These are phyloP conservation scores for Emiliania huxleyi DNA, from an alignment of 78 protist genomes.

Conservation along the genomic window DNA sequence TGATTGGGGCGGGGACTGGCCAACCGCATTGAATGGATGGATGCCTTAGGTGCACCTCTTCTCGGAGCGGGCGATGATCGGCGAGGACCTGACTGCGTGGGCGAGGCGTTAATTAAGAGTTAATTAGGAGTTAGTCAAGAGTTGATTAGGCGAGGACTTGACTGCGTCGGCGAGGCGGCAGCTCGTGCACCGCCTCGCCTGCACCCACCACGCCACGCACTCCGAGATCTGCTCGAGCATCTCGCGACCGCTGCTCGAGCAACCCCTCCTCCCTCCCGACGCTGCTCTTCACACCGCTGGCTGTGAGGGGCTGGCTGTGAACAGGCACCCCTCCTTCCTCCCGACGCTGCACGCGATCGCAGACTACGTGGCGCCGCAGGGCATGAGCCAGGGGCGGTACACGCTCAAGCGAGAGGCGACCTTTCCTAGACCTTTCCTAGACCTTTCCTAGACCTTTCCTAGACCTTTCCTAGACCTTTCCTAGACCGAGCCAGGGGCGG, in stretches of 20 bases:
- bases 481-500: not conserved
- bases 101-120: too few relatives aligned
- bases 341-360: not conserved
- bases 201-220: not conserved
- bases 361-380: not conserved
- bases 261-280: not conserved
- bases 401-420: not conserved
- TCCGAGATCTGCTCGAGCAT: not conserved
- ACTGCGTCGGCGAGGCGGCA: not conserved
- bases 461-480: too few relatives aligned
- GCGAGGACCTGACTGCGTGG: not conserved
- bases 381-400: not conserved
- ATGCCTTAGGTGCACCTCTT: not conserved
- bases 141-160: not conserved
- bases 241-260: not conserved
- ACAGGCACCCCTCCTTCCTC: not conserved
- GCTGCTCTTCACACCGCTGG: too few relatives aligned
- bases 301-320: too few relatives aligned
- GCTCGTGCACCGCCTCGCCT: constrained; percentile 1
- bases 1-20: too few relatives aligned
- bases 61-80: not conserved
- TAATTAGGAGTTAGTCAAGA: too few relatives aligned
- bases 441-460: too few relatives aligned
- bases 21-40: too few relatives aligned
- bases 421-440: too few relatives aligned